Base-by-base conservation (phyloP, 2,329 filamentous ascomycete genomes). In the Passalora sequoiae region DNA sequence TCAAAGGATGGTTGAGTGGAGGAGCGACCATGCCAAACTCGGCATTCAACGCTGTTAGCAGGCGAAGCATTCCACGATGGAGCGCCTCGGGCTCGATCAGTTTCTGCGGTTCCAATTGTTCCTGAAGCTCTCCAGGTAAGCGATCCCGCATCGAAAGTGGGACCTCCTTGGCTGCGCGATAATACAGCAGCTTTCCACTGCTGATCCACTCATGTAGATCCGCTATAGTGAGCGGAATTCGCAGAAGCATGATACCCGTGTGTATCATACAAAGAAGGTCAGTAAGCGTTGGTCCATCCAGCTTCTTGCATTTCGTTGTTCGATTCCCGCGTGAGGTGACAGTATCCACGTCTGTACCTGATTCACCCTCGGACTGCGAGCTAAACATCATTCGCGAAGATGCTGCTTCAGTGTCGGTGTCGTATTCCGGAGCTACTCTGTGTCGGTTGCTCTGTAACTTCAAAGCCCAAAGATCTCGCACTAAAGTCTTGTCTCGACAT, bases 381-480 rank as follows among this genome's bases (percentile, higher is more conserved):
- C 74, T 83, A 59, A 79, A 83, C 21, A 76, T 55, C 33, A 36
- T 36, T 49, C 74, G 71, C 16, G 72, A 69, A 40, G 68, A 66
- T 21, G 65, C 62, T 30, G 61, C 56, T 37, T 64, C 61, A 36
- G 58, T 51, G 33, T 56, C 58, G 37, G 59, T 53, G 31, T 56
- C 60, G 15, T 60, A 59, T 19, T 64, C 63, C 9, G 71, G 55
- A 4, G 49, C 47, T 19, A 58, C 56, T 60, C 66, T 40, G 69
- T 66, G 45, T 62, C 71, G 48, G 24, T 86, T 68, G 35, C 72
- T 74, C 37, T 77, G 73, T 27, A 89, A 70, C 39, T 87, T 78
- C 38, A 96, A 68, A 40, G 83, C 75, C 91, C 92, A 98, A 10
- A 98, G 75, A 61, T 95, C 89, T 46, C 81, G 79, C 4, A 94